A percentile compares a stretch with the other conserved stretches of the same genome.
Evolutionary conservation across 2,329 filamentous ascomycete species (phyloP).

Genomic region (Cladosporium sp.): DNA sequence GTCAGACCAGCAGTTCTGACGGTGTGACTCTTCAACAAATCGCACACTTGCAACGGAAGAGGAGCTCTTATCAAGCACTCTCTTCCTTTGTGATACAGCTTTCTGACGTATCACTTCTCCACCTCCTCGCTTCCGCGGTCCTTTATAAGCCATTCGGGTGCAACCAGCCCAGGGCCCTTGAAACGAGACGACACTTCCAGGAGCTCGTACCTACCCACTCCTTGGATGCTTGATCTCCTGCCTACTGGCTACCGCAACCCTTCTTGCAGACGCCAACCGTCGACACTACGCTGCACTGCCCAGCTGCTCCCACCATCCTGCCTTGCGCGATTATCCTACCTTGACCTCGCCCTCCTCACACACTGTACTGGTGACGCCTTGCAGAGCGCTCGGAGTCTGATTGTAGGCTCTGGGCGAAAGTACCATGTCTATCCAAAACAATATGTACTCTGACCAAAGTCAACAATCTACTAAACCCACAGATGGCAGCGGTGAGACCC

Average conservation of each 20-base stretch:
- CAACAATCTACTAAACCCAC: slow-evolving; percentile 12
- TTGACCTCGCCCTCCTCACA: background rate
- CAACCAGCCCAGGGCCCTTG: background rate
- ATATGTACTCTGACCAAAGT: slow-evolving; percentile 13
- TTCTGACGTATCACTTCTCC: slow-evolving; percentile 1
- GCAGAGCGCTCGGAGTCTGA: slow-evolving; percentile 21
- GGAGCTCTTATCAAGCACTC: background rate
- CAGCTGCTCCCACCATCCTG: no score
- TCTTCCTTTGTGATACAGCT: background rate
- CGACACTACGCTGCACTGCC: background rate
- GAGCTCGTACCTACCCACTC: background rate
- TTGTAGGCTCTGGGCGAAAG: slow-evolving; percentile 19
- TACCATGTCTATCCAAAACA: slow-evolving; percentile 13
- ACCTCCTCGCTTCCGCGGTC: background rate
- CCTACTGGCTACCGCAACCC: background rate
- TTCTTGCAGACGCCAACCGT: background rate
- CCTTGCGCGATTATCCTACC: background rate
- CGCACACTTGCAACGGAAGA: background rate
- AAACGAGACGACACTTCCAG: background rate
- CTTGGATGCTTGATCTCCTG: background rate
- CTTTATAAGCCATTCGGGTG: slow-evolving; percentile 4
- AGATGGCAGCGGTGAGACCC: background rate
- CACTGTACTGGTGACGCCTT: slow-evolving; percentile 6
- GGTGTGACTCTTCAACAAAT: background rate
- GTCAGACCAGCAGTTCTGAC: background rate